phyloP scores from a whole-genome alignment of 306 rosid genomes.

The Glycine tomentella region DNA sequence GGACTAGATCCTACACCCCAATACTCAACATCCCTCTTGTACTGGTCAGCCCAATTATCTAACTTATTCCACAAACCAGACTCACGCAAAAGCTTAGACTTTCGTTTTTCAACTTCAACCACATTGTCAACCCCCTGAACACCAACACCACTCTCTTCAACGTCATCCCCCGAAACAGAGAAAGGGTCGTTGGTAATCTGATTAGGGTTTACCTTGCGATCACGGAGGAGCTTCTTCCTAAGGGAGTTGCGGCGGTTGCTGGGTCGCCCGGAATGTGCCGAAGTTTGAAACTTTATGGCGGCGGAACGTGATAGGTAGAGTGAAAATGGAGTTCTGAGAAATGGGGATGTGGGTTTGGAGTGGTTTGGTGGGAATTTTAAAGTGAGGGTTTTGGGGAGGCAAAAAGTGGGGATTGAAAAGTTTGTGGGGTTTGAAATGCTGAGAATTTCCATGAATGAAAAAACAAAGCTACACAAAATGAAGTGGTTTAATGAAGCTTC shows the following conservation, averaged over 20 bases:
- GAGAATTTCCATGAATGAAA: slow-evolving; percentile 67
- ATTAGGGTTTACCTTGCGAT: slow-evolving; percentile 65
- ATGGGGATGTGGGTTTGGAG: slow-evolving; percentile 40
- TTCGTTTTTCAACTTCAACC: slow-evolving; percentile 44
- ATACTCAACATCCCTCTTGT: slow-evolving; percentile 71
- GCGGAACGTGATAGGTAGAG: slow-evolving; percentile 34
- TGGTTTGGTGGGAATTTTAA: slow-evolving; percentile 36
- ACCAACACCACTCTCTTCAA: slow-evolving; percentile 41
- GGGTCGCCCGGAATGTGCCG: slow-evolving; percentile 67
- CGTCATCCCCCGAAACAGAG: slow-evolving; percentile 44
- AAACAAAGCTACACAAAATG: slow-evolving; percentile 16
- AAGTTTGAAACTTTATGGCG: slow-evolving; percentile 55
- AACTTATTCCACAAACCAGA: slow-evolving; percentile 71
- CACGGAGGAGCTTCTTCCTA: slow-evolving; percentile 78
- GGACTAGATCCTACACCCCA: slow-evolving; percentile 90
- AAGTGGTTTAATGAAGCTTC: slow-evolving; percentile 14
- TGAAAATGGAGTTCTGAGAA: slow-evolving; percentile 48
- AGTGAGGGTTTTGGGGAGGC: slow-evolving; percentile 42
- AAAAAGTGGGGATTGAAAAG: slow-evolving; percentile 33
- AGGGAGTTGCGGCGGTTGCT: slow-evolving; percentile 76
- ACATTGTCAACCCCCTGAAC: slow-evolving; percentile 40
- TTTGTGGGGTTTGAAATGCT: slow-evolving; percentile 41
- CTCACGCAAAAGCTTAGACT: slow-evolving; percentile 61
- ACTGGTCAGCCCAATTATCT: slow-evolving; percentile 81
- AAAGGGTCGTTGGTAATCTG: slow-evolving; percentile 52